These are phyloP conservation scores for Ustilago trichophora DNA, from an alignment of 1,284 basidiomycete genomes.

Conservation along the genomic window DNA sequence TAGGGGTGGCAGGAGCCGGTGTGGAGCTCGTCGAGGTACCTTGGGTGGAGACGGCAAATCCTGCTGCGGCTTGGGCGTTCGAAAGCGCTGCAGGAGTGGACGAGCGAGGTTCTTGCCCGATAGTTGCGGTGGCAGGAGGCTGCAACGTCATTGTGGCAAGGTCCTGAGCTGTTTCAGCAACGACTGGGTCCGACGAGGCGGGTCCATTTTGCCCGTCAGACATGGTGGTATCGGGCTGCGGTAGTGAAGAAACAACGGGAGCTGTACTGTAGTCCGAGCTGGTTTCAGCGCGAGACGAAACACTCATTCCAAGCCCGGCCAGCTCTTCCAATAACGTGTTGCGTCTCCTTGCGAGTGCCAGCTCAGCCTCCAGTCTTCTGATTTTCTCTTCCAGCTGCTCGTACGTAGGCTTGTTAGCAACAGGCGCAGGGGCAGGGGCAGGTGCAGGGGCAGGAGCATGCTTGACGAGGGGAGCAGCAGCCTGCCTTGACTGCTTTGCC, in stretches of 20 bases:
- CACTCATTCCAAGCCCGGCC: constrained; percentile 31
- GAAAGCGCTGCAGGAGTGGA: constrained; percentile 14
- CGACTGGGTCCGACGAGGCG: neutral
- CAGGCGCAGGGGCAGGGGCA: no score
- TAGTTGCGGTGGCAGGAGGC: neutral
- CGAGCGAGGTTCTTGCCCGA: constrained; percentile 1
- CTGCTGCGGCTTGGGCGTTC: constrained; percentile 14
- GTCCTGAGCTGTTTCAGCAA: neutral
- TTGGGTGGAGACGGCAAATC: constrained; percentile 12
- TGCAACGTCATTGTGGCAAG: constrained; percentile 13
- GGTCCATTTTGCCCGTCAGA: neutral
- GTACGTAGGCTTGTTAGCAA: constrained; percentile 27
- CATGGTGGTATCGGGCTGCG: neutral
- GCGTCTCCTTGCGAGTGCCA: constrained; percentile 31
- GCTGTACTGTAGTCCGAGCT: neutral
- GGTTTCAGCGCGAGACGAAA: constrained; percentile 9
- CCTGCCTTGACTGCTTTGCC: neutral
- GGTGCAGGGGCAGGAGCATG: neutral
- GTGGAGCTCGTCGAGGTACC: constrained; percentile 3
- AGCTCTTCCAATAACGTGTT: constrained; percentile 39
- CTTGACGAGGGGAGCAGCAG: neutral
- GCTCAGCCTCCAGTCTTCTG: constrained; percentile 35
- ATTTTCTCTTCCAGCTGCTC: constrained; percentile 39
- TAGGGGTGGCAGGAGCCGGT: constrained; percentile 7
- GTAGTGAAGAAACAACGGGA: neutral